These are phyloP conservation scores for Lipomyces spencermartinsiae DNA, from an alignment of 805 yeast species.

Conservation along the genomic window DNA sequence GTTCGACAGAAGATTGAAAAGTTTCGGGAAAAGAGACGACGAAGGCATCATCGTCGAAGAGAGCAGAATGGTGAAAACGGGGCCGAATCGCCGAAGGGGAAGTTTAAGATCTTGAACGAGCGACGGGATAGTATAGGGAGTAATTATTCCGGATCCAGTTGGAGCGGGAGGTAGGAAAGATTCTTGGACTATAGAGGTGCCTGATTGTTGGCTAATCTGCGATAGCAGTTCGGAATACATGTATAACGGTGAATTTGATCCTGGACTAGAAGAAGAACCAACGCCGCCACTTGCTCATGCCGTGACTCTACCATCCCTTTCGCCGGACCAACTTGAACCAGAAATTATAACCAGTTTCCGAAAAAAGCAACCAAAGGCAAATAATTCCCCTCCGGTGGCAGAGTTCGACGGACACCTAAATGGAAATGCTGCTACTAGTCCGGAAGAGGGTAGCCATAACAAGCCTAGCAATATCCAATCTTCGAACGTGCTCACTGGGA, in stretches of 20 bases:
- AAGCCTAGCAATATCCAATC: background rate
- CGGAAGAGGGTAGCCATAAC: background rate
- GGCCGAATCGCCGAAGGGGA: background rate
- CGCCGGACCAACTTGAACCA: background rate
- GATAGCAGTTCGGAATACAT: background rate
- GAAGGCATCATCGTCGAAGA: slow-evolving; percentile 8
- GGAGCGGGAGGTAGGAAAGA: slow-evolving; percentile 5
- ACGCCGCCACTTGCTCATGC: background rate
- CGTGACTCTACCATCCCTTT: background rate
- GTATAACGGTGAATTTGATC: background rate
- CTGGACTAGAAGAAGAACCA: background rate
- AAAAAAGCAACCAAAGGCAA: background rate
- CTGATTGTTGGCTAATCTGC: background rate
- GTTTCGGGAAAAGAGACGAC: slow-evolving; percentile 21
- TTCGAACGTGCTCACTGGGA: slow-evolving; percentile 12
- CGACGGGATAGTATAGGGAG: slow-evolving; percentile 7
- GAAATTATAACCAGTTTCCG: background rate
- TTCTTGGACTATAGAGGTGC: background rate
- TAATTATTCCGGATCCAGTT: background rate
- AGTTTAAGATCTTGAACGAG: background rate
- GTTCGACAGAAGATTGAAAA: slow-evolving; percentile 29
- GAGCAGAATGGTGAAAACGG: background rate
- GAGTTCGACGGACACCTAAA: background rate
- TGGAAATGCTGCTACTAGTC: background rate
- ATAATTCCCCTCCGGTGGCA: background rate